Percentiles rank a stretch among this genome's conserved stretches.
Conservation (phyloP, 1,139 yeast genomes). For the Taphrina flavorubra region DNA sequence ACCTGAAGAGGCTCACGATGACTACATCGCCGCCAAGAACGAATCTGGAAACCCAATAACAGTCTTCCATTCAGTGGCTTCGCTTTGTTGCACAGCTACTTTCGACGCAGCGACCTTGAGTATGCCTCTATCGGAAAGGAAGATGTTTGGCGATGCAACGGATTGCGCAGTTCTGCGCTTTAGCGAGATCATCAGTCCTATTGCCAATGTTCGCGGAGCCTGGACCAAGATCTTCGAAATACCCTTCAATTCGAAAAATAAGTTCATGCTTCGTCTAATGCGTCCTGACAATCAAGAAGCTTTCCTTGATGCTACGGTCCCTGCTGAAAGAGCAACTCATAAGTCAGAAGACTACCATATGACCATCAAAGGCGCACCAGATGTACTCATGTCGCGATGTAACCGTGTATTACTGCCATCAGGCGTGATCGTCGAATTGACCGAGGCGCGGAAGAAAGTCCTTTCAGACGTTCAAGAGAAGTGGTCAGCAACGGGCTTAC, state of each 20-base stretch:
- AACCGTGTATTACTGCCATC: slow-evolving; percentile 47
- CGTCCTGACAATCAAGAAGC: slow-evolving; percentile 56
- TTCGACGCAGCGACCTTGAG: slow-evolving; percentile 48
- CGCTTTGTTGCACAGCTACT: slow-evolving; percentile 57
- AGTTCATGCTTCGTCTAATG: slow-evolving; percentile 54
- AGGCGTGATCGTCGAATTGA: slow-evolving; percentile 45
- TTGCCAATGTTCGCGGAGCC: slow-evolving; percentile 36
- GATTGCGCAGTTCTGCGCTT: slow-evolving; percentile 58
- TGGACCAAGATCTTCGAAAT: slow-evolving; percentile 53
- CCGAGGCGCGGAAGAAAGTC: slow-evolving; percentile 45
- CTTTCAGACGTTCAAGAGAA: slow-evolving; percentile 52
- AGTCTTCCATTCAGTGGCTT: slow-evolving; percentile 49
- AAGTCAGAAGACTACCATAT: slow-evolving; percentile 51
- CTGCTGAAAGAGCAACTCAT: slow-evolving; percentile 48
- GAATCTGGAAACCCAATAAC: slow-evolving; percentile 44
- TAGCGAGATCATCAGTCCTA: slow-evolving; percentile 49
- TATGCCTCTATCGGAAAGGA: slow-evolving; percentile 49
- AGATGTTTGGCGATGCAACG: slow-evolving; percentile 59
- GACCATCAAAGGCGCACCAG: slow-evolving; percentile 62
- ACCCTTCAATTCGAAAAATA: slow-evolving; percentile 59
- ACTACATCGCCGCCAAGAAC: background rate
- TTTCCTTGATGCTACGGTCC: slow-evolving; percentile 50
- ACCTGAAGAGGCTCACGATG: slow-evolving; percentile 57
- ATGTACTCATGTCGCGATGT: slow-evolving; percentile 55
- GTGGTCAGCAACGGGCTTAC: slow-evolving; percentile 57